Evolutionary conservation across 2,329 filamentous ascomycete genomes (phyloP).

Genomic region (Chaetomiaceae sp.): DNA sequence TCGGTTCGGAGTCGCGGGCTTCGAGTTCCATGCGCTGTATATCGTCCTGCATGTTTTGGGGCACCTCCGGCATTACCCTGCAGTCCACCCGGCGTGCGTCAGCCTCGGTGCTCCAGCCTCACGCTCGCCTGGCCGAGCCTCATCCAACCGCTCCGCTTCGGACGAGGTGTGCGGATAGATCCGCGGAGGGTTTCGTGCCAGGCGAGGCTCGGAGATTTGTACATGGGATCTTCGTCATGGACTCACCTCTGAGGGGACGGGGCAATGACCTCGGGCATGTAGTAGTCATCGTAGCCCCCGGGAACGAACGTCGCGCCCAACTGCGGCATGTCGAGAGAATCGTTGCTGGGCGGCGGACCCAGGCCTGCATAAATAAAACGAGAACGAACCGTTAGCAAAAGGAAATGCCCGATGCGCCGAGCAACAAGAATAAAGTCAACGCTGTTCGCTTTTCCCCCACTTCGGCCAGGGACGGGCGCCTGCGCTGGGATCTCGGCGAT

Average conservation of each 20-base stretch:
- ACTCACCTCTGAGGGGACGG: conserved; percentile 55
- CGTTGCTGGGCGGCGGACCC: conserved; percentile 17
- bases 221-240: neutral
- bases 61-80: conserved; percentile 92
- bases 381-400: conserved; percentile 27
- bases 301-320: conserved; percentile 57
- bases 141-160: conserved; percentile 16
- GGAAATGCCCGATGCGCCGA: conserved; percentile 13
- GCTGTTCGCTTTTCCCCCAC: conserved; percentile 7
- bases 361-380: conserved; percentile 31
- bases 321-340: conserved; percentile 40
- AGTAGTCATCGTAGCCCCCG: conserved; percentile 55
- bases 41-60: conserved; percentile 93
- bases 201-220: neutral
- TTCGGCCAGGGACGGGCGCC: conserved; percentile 6
- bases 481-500: conserved; percentile 9
- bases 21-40: conserved; percentile 86
- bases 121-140: conserved; percentile 10
- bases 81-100: conserved; percentile 37
- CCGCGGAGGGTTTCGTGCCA: conserved; percentile 4
- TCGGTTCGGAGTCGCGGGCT: conserved; percentile 50
- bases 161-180: conserved; percentile 7
- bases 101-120: conserved; percentile 23
- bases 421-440: conserved; percentile 4
- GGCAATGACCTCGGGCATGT: conserved; percentile 57